Percentiles rank a stretch among this genome's conserved stretches.
phyloP scores from a whole-genome alignment of 805 yeast species.

The Wickerhamiella alocasiicola region DNA sequence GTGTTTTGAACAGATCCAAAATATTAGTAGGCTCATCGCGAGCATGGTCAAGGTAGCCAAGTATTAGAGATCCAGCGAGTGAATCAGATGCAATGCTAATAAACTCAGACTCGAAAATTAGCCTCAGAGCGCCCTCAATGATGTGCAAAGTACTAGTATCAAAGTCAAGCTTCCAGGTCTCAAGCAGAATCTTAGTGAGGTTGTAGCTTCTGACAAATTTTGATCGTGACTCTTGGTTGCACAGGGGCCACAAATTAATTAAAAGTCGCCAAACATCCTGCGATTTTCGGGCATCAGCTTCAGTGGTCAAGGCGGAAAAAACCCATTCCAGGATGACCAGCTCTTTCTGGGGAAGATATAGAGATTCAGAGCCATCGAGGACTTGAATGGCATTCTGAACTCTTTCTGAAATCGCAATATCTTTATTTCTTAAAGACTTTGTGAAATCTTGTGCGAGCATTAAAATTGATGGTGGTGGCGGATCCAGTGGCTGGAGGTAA shows the following conservation, averaged over 20 bases:
- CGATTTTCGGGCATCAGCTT: slow-evolving; percentile 13
- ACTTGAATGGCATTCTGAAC: slow-evolving; percentile 19
- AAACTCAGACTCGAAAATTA: background rate
- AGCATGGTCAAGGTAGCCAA: slow-evolving; percentile 2
- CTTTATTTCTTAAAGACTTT: slow-evolving; percentile 22
- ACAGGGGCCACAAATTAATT: slow-evolving; percentile 11
- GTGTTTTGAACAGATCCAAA: background rate
- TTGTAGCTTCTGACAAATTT: slow-evolving; percentile 14
- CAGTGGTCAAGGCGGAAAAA: slow-evolving; percentile 23
- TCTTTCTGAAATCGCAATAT: slow-evolving; percentile 17
- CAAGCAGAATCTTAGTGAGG: slow-evolving; percentile 3
- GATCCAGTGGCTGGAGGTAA: too few species aligned
- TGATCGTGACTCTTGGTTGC: slow-evolving; percentile 7
- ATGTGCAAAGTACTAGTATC: background rate
- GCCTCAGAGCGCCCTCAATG: background rate
- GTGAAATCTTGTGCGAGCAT: slow-evolving; percentile 25
- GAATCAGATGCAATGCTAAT: background rate
- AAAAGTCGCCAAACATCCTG: slow-evolving; percentile 18
- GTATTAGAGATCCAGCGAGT: slow-evolving; percentile 6
- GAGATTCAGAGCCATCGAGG: slow-evolving; percentile 13
- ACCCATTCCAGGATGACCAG: slow-evolving; percentile 29
- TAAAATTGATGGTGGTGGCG: too few species aligned
- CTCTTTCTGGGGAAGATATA: slow-evolving; percentile 26
- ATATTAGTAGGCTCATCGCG: background rate
- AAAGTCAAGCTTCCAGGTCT: slow-evolving; percentile 4